Evolutionary conservation across 1,139 yeast species (phyloP), one percentile per base, ranked within the genome.

Genomic region (Geotrichum australiense): DNA sequence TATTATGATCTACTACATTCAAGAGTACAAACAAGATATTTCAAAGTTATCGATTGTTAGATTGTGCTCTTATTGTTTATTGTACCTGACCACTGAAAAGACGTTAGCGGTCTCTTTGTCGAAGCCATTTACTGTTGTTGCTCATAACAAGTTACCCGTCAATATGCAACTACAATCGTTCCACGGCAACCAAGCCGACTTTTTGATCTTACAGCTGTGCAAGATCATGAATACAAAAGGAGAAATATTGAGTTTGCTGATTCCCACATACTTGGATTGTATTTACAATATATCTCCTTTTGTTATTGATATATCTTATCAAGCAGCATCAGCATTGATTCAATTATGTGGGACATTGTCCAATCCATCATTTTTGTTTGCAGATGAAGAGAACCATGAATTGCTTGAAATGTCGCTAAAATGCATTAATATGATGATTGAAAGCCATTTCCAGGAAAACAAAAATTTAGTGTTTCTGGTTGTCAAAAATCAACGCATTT

Each of bases 41-140:
- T 58, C 64, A 18, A 65, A 71, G 48, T 62, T 66, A 30, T 76
- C 71, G 40, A 62, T 78, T 38, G 74, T 80, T 1, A 69, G 87
- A 44, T 58, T 82, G 1, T 68, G 80, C 23, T 67, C 80, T 11
- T 80, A 76, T 52, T 70, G 84, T 42, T 57, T 82, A 19, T 65
- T 84, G 4, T 74, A 76, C 49, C 58, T 86, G 36, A 70, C 86
- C 0, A 68, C 82, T 1, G 80, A 78, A 36, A 47, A 51, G 11
- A 49, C 49, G 11, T 59, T 59, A 43, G 55, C 57, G 25, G 52
- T 41, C 19, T 48, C 56, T 6, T 49, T 61, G 18, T 47, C 51
- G 36, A 50, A 53, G 35, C 43, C 51, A 21, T 61, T 62, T 39
- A 34, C 39, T 12, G 32, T 31, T 23, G 59, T 57, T 18, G 55